Evolutionary conservation across 352 stramenopile species (phyloP), one percentile per base, ranked within the genome.

Genomic region (Phytopythium oedochilum): DNA sequence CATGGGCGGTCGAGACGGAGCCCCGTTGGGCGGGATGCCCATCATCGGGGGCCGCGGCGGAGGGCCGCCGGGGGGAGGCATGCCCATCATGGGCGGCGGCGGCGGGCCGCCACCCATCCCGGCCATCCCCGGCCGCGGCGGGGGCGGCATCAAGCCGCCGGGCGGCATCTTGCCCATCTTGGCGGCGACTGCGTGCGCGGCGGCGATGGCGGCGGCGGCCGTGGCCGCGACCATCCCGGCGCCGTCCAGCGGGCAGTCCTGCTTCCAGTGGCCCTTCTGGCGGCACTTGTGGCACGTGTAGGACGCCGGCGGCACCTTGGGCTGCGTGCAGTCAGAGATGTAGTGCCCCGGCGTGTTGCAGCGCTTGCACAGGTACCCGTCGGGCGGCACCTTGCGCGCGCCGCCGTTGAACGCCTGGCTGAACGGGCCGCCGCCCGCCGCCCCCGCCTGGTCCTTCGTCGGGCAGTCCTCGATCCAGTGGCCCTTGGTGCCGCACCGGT

Each of bases 381-480:
- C 78, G 0, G 82, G 84, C 3, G 84, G 84, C 29, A 83, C 59
- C 55, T 73, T 76, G 55, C 68, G 68, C 53, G 20, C 20, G 18
- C 45, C 45, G 45, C 28, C 28, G 45, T 39, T 39, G 28, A 52
- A 39, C 20, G 45, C 14, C 26, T 38, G 28, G 39, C 39, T 20
- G 20, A 28, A 28, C 39, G n/a, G 17, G 14, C 35, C 22, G 15
- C 54, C n/a, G n/a, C n/a, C n/a, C n/a, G n/a, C n/a, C n/a, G n/a
- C n/a, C n/a, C n/a, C 74, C 18, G 48, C 59, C 53, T 92, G 79
- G 64, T 92, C 83, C 64, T 92, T 92, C 10, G 80, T 91, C 38
- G 84, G 84, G 57, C 84, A 94, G 55, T 94, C 84, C 43, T 94
- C 82, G 46, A 94, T 94, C 84, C 84, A 94, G 46, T 94, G 84